These are phyloP conservation scores for Lanmaoa pseudosensibilis DNA, from an alignment of 768 basidiomycete genomes.

Conservation along the genomic window DNA sequence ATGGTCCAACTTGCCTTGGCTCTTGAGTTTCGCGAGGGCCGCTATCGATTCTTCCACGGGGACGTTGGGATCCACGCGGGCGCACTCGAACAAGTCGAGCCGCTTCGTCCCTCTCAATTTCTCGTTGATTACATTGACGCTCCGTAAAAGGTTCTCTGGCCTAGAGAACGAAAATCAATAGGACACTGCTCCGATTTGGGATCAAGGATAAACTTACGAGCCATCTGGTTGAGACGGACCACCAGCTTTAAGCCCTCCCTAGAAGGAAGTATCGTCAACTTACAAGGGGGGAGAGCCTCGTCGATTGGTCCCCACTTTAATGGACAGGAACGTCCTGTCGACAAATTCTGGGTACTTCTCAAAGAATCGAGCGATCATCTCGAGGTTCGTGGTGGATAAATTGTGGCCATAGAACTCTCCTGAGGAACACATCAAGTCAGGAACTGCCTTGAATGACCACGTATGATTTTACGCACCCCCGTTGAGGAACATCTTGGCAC, in stretches of 20 bases:
- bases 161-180: not conserved
- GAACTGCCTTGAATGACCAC: not conserved
- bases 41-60: constrained; percentile 47
- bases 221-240: constrained; percentile 17
- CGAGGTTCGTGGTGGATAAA: constrained; percentile 43
- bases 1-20: constrained; percentile 41
- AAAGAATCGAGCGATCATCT: constrained; percentile 51
- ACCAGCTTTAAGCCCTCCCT: constrained; percentile 12
- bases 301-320: constrained; percentile 25
- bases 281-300: too few species aligned
- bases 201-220: constrained; percentile 22
- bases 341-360: constrained; percentile 38
- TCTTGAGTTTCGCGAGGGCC: constrained; percentile 41
- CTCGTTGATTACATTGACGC: constrained; percentile 43
- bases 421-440: constrained; percentile 9
- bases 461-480: constrained; percentile 35
- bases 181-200: not conserved
- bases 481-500: constrained; percentile 51
- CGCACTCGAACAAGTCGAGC: constrained; percentile 58
- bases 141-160: constrained; percentile 43
- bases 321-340: constrained; percentile 37
- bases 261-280: not conserved
- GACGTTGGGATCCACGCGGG: constrained; percentile 43
- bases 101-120: constrained; percentile 53
- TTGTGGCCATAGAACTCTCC: constrained; percentile 60